Conservation (phyloP, 306 rosid species). For the Trifolium pratense region DNA sequence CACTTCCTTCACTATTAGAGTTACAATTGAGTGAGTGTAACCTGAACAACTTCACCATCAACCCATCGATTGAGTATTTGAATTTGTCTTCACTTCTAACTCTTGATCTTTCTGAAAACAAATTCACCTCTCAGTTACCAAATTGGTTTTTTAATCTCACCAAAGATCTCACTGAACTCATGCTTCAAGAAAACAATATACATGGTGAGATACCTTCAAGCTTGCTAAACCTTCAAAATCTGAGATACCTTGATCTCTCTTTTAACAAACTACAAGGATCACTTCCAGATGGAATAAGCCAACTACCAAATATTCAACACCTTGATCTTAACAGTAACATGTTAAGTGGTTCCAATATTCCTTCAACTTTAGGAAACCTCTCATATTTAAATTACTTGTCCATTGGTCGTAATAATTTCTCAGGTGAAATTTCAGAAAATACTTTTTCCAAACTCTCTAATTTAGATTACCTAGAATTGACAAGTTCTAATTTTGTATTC, state of each 20-base stretch:
- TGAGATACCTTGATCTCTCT: not conserved
- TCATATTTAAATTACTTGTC: too few species aligned
- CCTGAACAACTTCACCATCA: not conserved
- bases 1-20: conserved; percentile 8
- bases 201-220: not conserved
- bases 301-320: too few species aligned
- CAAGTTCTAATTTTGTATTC: too few species aligned
- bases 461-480: too few species aligned
- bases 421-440: too few species aligned
- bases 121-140: conserved; percentile 9
- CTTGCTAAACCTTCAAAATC: not conserved
- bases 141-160: conserved; percentile 14
- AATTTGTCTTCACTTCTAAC: conserved; percentile 16
- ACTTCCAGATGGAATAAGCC: not conserved
- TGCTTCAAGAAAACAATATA: not conserved
- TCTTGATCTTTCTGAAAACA: not conserved
- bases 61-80: not conserved
- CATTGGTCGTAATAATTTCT: too few species aligned
- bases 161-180: not conserved
- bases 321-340: too few species aligned
- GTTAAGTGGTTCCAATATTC: too few species aligned
- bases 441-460: too few species aligned
- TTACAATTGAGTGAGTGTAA: not conserved
- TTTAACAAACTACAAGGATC: not conserved
- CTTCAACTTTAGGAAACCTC: too few species aligned